phyloP scores from a whole-genome alignment of 1,284 basidiomycete species.

The Clitocybe nebularis region DNA sequence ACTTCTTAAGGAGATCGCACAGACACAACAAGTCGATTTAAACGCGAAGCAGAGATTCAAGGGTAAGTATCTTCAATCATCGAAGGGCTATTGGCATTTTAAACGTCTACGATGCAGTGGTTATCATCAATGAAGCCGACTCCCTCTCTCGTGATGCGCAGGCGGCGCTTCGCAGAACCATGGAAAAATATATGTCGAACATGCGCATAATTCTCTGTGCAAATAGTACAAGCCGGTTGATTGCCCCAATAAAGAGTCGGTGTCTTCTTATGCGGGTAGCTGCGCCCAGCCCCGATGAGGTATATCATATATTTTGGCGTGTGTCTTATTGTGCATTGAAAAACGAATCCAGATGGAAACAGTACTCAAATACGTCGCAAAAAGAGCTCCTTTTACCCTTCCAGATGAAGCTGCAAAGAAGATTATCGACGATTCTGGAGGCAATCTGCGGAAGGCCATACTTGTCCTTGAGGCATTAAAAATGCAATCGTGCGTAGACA shows the following conservation, averaged over 20 bases:
- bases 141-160: slow-evolving; percentile 93
- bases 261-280: slow-evolving; percentile 94
- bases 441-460: slow-evolving; percentile 94
- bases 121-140: slow-evolving; percentile 98
- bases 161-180: slow-evolving; percentile 93
- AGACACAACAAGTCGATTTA: slow-evolving; percentile 97
- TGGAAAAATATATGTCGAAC: slow-evolving; percentile 99
- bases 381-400: slow-evolving; percentile 77
- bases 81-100: too few species aligned
- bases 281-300: slow-evolving; percentile 79
- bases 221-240: slow-evolving; percentile 95
- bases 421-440: slow-evolving; percentile 80
- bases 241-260: slow-evolving; percentile 94
- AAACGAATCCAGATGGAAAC: slow-evolving; percentile 61
- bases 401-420: slow-evolving; percentile 71
- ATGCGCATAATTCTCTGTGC: slow-evolving; percentile 96
- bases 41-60: slow-evolving; percentile 97
- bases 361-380: slow-evolving; percentile 81
- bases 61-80: slow-evolving; percentile 44
- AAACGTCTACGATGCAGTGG: slow-evolving; percentile 77
- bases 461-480: slow-evolving; percentile 94
- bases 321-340: neutral
- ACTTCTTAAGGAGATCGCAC: slow-evolving; percentile 96
- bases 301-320: slow-evolving; percentile 27
- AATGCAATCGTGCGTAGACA: slow-evolving; percentile 77